Conservation (phyloP, 2,329 filamentous ascomycete species). For the Arthroderma sp. region DNA sequence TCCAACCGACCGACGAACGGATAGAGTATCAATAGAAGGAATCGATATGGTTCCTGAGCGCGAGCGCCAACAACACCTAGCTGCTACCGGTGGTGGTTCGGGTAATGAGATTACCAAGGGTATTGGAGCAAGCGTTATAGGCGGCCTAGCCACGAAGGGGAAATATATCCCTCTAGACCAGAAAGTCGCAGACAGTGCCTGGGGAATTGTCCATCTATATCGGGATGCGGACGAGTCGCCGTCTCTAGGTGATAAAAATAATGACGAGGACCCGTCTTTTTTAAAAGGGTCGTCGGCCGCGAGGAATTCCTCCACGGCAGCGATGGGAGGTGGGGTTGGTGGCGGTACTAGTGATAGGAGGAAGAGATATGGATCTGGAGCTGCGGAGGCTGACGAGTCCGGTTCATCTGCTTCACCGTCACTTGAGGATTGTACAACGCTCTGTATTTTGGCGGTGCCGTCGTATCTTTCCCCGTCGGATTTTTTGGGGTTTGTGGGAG, state of each 20-base stretch:
- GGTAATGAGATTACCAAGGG: constrained; percentile 34
- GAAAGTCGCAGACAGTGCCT: constrained; percentile 64
- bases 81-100: constrained; percentile 15
- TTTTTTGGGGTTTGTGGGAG: constrained; percentile 81
- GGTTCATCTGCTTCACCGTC: not conserved
- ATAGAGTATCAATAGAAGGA: constrained; percentile 62
- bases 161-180: constrained; percentile 59
- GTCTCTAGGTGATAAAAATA: constrained; percentile 32
- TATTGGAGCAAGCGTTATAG: constrained; percentile 38
- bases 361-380: constrained; percentile 9
- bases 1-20: constrained; percentile 63
- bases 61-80: constrained; percentile 22
- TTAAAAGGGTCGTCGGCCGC: constrained; percentile 26
- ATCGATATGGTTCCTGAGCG: constrained; percentile 51
- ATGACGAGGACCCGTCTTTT: constrained; percentile 34
- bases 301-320: constrained; percentile 13
- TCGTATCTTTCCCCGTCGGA: constrained; percentile 86
- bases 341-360: constrained; percentile 3
- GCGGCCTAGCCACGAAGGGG: constrained; percentile 70
- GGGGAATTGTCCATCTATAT: constrained; percentile 90
- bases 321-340: constrained; percentile 9
- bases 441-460: constrained; percentile 89
- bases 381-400: too few relatives aligned
- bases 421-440: constrained; percentile 58
- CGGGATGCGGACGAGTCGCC: constrained; percentile 66